Percentiles rank a stretch among this genome's conserved stretches.
phyloP scores from a whole-genome alignment of 2,329 filamentous ascomycete species.

The Fusarium denticulatum region DNA sequence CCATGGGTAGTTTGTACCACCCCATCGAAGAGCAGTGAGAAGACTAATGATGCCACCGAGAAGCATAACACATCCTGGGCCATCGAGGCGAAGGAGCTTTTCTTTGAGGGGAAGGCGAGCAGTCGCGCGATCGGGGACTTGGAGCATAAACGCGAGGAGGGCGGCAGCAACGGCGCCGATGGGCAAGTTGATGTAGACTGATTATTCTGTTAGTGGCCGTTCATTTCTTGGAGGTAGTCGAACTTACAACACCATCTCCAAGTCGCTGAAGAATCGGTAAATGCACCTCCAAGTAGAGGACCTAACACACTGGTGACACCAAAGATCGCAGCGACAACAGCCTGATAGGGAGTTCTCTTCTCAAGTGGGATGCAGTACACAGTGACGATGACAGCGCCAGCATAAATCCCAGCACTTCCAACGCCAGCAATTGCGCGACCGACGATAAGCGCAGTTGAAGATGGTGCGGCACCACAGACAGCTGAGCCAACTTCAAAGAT shows the following conservation, averaged over 20 bases:
- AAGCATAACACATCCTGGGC: slow-evolving; percentile 1
- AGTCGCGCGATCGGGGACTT: slow-evolving; percentile 1
- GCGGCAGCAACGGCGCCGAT: background rate
- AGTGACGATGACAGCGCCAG: slow-evolving; percentile 1
- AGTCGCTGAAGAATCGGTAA: slow-evolving; percentile 26
- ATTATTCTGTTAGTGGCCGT: too few relatives aligned
- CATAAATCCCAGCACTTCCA: slow-evolving; percentile 51
- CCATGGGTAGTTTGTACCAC: slow-evolving; percentile 15
- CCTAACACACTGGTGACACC: slow-evolving; percentile 43
- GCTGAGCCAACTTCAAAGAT: slow-evolving; percentile 62
- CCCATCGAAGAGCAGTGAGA: slow-evolving; percentile 22
- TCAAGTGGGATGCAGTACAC: slow-evolving; percentile 47
- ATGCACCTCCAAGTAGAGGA: slow-evolving; percentile 43
- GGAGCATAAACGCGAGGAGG: background rate
- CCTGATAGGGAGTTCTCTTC: slow-evolving; percentile 39
- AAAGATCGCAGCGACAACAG: slow-evolving; percentile 41
- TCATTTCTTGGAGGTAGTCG: background rate
- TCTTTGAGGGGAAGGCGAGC: background rate
- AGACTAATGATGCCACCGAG: slow-evolving; percentile 5
- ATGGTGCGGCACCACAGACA: slow-evolving; percentile 50
- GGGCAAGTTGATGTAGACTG: slow-evolving; percentile 3
- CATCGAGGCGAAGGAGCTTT: slow-evolving; percentile 16
- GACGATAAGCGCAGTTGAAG: slow-evolving; percentile 15
- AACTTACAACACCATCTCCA: slow-evolving; percentile 11
- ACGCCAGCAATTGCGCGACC: slow-evolving; percentile 57